Percentiles rank a stretch among this genome's conserved stretches.
Evolutionary conservation across 1,284 basidiomycete species (phyloP).

Genomic region (Vanrija pseudolonga): DNA sequence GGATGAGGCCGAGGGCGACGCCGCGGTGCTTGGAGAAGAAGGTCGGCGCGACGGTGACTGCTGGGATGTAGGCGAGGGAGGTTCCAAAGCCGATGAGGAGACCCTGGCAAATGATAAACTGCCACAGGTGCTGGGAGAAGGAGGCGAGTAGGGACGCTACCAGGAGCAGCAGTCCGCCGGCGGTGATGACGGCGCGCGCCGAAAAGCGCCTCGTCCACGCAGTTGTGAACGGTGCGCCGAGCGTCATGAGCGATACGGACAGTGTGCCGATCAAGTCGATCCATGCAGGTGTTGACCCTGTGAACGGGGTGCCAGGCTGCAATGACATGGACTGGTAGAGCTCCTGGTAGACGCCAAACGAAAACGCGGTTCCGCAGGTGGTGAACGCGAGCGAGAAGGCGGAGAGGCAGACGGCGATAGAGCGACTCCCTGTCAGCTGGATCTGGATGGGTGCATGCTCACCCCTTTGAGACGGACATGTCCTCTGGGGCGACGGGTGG

Average conservation of each 20-base stretch:
- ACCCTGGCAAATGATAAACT: slow-evolving; percentile 33
- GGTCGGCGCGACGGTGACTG: slow-evolving; percentile 30
- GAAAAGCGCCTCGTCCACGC: slow-evolving; percentile 25
- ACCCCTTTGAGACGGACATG: too few species aligned
- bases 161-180: slow-evolving; percentile 18
- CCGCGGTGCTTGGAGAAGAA: slow-evolving; percentile 27
- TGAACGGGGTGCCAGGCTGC: slow-evolving; percentile 24
- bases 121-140: slow-evolving; percentile 26
- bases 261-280: slow-evolving; percentile 38
- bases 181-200: slow-evolving; percentile 17
- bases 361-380: slow-evolving; percentile 30
- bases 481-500: too few species aligned
- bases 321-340: slow-evolving; percentile 25
- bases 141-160: slow-evolving; percentile 20
- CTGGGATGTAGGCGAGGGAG: slow-evolving; percentile 29
- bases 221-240: slow-evolving; percentile 23
- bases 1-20: slow-evolving; percentile 34
- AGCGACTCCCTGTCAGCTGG: too few species aligned
- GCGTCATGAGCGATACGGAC: slow-evolving; percentile 26
- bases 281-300: slow-evolving; percentile 16
- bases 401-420: slow-evolving; percentile 15
- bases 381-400: slow-evolving; percentile 25
- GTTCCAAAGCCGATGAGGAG: slow-evolving; percentile 27
- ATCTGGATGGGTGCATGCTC: too few species aligned
- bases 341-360: slow-evolving; percentile 38